Evolutionary conservation across 1,284 basidiomycete species (phyloP).

Genomic region (Cutaneotrichosporon mucoides): DNA sequence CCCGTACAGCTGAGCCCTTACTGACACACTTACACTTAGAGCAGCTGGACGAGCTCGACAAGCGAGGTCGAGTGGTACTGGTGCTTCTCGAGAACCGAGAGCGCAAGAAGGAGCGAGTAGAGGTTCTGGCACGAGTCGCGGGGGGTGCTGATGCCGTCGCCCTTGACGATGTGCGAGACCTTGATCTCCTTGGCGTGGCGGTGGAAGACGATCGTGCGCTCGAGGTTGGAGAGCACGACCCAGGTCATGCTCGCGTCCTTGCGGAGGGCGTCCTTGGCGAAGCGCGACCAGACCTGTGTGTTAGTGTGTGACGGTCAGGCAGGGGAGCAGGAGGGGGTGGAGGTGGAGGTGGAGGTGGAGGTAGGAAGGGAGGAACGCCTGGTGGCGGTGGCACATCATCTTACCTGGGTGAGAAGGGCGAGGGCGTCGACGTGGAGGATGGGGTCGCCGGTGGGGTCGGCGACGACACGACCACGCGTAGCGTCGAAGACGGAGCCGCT

Average conservation of each 20-base stretch:
- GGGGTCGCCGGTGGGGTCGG: slow-evolving; percentile 4
- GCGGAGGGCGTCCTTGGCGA: slow-evolving; percentile 10
- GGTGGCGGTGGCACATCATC: not conserved
- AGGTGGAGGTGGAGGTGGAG: no score
- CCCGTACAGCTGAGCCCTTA: no score
- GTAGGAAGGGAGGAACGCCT: no score
- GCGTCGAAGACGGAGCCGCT: slow-evolving; percentile 7
- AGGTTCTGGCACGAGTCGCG: slow-evolving; percentile 19
- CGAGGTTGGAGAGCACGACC: slow-evolving; percentile 17
- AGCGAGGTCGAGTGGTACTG: slow-evolving; percentile 12
- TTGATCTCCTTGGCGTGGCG: slow-evolving; percentile 12
- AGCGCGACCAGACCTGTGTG: slow-evolving; percentile 17
- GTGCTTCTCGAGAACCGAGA: slow-evolving; percentile 18
- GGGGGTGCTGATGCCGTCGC: slow-evolving; percentile 12
- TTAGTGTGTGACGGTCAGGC: not conserved
- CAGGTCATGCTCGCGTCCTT: slow-evolving; percentile 9
- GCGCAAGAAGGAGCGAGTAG: slow-evolving; percentile 16
- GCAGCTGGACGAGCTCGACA: slow-evolving; percentile 8
- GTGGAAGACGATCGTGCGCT: slow-evolving; percentile 18
- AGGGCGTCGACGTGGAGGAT: slow-evolving; percentile 17
- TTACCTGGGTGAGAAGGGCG: slow-evolving; percentile 15
- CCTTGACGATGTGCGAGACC: slow-evolving; percentile 13
- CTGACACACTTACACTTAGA: not conserved
- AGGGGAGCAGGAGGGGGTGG: no score
- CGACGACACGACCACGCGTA: slow-evolving; percentile 11